Evolutionary conservation across 192 early-diverging fungal species (phyloP), one percentile per base, ranked within the genome.

Genomic region (Backusella tarrabulga): DNA sequence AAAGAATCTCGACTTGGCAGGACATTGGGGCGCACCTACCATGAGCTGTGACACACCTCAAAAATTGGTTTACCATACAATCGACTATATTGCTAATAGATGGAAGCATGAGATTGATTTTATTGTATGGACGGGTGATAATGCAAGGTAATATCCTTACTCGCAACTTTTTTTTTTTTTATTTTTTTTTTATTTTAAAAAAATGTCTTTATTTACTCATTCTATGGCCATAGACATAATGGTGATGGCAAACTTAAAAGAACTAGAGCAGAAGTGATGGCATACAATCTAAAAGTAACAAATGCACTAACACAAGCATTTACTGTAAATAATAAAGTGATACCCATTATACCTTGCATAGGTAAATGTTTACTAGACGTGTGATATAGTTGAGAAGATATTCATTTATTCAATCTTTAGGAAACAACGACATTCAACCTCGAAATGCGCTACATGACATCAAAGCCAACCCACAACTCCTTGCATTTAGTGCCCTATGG

Each of bases 51-150:
- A 94, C 67, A 85, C 89, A 38, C 89, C 93, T 0, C 36, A 88
- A 4, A 72, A 77, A 2, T 78, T 94, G 60, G 81, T 89, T 26
- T 85, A 93, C 38, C 86, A 88, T 7, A 94, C 90, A 0, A 80
- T 90, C 68, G 86, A 90, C 2, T 88, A 88, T 77, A 79, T 94
- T 54, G 83, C 79, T 29, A 76, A 82, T 36, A 74, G 85, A 32
- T 81, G 86, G 81, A 86, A 78, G 23, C 75, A 79, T 56, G 72
- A 80, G 7, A 74, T 92, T 36, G 93, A 94, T 81, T 94, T 94
- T 90, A 87, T 94, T 8, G 70, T 90, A 21, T 94, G 91, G 90
- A 94, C 93, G 2, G 93, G 93, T 32, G 93, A 94, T 79, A 93
- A 90, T 85, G 88, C 89, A 26, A 80, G 89, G 89, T 90, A 83